These are phyloP conservation scores for Ailanthus altissimus DNA, from an alignment of 345 rosid genomes.

Conservation along the genomic window DNA sequence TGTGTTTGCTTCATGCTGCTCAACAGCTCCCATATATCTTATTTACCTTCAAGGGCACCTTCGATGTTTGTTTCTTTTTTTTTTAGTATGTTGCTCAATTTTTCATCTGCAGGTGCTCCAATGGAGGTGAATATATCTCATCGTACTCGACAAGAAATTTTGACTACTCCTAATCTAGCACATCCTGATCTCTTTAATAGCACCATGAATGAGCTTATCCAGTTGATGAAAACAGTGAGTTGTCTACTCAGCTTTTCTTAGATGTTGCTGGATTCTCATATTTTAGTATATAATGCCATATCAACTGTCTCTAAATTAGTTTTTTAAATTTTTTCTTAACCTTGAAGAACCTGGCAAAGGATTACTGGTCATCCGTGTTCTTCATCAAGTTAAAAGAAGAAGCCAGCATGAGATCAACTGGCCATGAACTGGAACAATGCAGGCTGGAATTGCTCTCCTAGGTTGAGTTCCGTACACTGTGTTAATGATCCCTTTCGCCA, in stretches of 20 bases:
- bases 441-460: conserved; percentile 72
- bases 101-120: conserved; percentile 54
- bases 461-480: conserved; percentile 72
- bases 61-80: not conserved
- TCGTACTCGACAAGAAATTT: conserved; percentile 65
- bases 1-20: not conserved
- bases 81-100: conserved; percentile 10
- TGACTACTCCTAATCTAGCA: conserved; percentile 61
- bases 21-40: not conserved
- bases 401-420: conserved; percentile 40
- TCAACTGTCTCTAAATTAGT: not conserved
- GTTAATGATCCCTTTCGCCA: conserved; percentile 82
- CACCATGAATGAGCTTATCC: conserved; percentile 71
- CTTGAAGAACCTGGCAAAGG: conserved; percentile 72
- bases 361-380: conserved; percentile 80
- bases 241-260: not conserved
- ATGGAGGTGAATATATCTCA: conserved; percentile 93
- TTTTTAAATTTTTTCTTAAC: not conserved
- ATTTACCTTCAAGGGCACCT: not conserved
- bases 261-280: not conserved
- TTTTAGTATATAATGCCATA: not conserved
- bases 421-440: conserved; percentile 50
- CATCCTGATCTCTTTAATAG: conserved; percentile 63
- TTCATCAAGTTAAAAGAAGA: conserved; percentile 83
- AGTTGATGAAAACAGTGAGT: conserved; percentile 78